phyloP scores from a whole-genome alignment of 169 alveolate species.

The Theileria parva region DNA sequence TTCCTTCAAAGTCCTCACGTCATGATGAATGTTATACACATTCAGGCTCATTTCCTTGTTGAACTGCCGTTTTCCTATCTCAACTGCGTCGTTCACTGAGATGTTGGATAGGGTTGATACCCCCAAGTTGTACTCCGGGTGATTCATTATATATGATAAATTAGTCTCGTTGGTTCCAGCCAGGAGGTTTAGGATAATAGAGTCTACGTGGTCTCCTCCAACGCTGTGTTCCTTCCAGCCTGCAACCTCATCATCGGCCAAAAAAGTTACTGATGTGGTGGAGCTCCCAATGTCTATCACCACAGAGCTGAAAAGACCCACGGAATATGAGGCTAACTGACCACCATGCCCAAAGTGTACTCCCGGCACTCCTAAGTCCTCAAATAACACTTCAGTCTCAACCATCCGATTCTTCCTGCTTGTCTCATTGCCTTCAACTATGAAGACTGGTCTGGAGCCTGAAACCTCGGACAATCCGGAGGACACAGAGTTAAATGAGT shows the following conservation, averaged over 20 bases:
- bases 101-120: background rate
- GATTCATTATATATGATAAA: conserved; percentile 24
- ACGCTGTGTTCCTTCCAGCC: conserved; percentile 31
- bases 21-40: conserved; percentile 26
- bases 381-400: conserved; percentile 87
- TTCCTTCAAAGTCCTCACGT: conserved; percentile 38
- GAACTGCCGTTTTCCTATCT: conserved; percentile 11
- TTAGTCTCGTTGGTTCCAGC: background rate
- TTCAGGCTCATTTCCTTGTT: background rate
- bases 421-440: conserved; percentile 28
- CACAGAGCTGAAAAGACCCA: conserved; percentile 85
- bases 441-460: conserved; percentile 23
- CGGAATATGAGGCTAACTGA: conserved; percentile 84
- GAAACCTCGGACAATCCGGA: conserved; percentile 32
- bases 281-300: conserved; percentile 89
- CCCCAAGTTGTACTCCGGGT: conserved; percentile 51
- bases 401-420: conserved; percentile 74
- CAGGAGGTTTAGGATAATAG: conserved; percentile 30
- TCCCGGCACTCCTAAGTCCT: conserved; percentile 85
- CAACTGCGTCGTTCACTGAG: conserved; percentile 9
- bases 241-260: conserved; percentile 20
- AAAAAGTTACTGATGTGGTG: conserved; percentile 24
- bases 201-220: conserved; percentile 60
- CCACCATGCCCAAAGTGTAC: conserved; percentile 84
- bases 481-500: conserved; percentile 22